Evolutionary conservation across 345 rosid genomes (phyloP), one percentile per base, ranked within the genome.

Genomic region (Psidium friedrichsthalianum): DNA sequence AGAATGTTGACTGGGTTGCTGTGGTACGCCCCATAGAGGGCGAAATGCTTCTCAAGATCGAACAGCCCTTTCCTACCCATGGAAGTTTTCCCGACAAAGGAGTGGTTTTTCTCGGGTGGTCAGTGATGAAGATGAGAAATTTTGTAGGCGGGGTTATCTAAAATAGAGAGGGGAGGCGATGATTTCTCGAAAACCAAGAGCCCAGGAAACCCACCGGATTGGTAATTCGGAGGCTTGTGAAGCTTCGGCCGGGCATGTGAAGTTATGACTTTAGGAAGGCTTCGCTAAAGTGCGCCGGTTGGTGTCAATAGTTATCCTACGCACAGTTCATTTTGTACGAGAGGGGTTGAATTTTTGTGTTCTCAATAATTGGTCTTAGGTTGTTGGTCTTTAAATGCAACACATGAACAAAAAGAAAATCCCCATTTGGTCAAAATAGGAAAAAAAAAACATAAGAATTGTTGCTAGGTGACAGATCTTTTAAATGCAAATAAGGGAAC

Each of bases 21-120:
- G 88, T 97, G 98, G 58, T 97, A 97, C 14, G 98, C 98, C 4
- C 99, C 99, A 58, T 97, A 97, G 95, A 91, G 96, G 36, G 99
- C 96, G 86, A 94, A 96, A 84, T 95, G 96, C 82, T 90, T 95
- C 90, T 94, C 99, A 4, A 95, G 95, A 88, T 96, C 99, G 61
- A 96, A 86, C 84, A 95, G 85, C 78, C 96, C 96, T 56, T 85
- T 55, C 27, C 85, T 86, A 14, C 85, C 90, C 90, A 89, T 92
- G 85, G 44, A 4, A 10, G 11, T 36, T 21, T 69, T 0, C 80
- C 36, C 80, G 47, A 69, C 47, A 69, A 69, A 5, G 1, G 47
- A 69, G 13, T 36, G 25, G 80, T 36, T 18, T 52, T 82, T 82
- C 84, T n/a, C 6, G 56, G 84, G 2, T 4, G 10, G 80, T 36